Evolutionary conservation across 495 filamentous ascomycete genomes (phyloP), one percentile per base, ranked within the genome.

Genomic region (Tuber borchii): DNA sequence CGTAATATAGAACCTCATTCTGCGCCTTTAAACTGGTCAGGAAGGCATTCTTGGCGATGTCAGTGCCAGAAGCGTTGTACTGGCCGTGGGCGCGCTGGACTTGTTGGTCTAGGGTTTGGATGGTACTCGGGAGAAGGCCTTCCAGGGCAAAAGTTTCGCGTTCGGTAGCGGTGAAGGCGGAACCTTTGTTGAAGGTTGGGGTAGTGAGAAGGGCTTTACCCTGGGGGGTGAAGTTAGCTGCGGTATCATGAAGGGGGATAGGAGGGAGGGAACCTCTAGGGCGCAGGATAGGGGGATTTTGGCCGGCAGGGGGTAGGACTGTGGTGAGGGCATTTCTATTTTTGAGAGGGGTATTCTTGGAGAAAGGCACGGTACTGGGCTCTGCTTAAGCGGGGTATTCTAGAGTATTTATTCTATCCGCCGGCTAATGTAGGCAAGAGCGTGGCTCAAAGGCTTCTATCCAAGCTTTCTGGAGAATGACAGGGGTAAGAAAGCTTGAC

Each of bases 61-160:
- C 88, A 83, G 90, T 86, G 0, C 82, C 75, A 12, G 88, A 85
- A 26, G 85, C 88, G 56, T 81, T 84, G 81, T 95, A 97, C 82
- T 97, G 93, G 78, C 92, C 84, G 84, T 96, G 95, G 1, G 93
- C 93, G 31, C 93, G 87, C 71, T 89, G 82, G 20, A 90, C 90
- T 80, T 97, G 93, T 76, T 93, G 90, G 19, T 94, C 90, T n/a
- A 97, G 86, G 0, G 90, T 92, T 79, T 94, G 92, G 20, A 93
- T 84, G 81, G 90, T 88, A 16, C 87, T 86, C 0, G 93, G 93
- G 2, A 97, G 84, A 26, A 94, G 84, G 6, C 93, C 92, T 34
- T 90, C 86, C 1, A 96, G 87, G 20, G 87, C 87, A 84, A 97
- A 96, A 7, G 86, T 84, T 22, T 85, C 83, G 6, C 93, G 87